phyloP scores from a whole-genome alignment of 441 rosid genomes.

The Brassica balearica region DNA sequence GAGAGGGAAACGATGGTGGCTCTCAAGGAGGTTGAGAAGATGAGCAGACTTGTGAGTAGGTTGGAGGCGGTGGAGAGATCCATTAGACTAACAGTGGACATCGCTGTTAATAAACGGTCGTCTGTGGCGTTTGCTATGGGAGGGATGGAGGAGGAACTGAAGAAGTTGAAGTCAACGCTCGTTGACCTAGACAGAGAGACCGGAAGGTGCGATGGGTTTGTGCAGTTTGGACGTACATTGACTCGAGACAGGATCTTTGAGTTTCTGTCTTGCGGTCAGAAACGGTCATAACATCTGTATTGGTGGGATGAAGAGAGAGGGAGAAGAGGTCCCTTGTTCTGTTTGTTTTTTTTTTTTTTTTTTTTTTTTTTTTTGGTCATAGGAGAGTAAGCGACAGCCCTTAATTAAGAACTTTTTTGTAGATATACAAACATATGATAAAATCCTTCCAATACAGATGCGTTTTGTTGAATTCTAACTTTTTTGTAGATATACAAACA shows the following conservation, averaged over 20 bases:
- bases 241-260: neutral
- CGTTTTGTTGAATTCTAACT: neutral
- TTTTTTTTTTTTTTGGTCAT: too few relatives aligned
- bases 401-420: too few relatives aligned
- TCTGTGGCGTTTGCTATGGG: conserved; percentile 16
- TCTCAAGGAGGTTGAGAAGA: conserved; percentile 23
- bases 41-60: conserved; percentile 8
- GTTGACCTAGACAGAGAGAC: conserved; percentile 28
- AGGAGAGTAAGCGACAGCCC: too few relatives aligned
- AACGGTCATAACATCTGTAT: neutral
- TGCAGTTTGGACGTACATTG: conserved; percentile 19
- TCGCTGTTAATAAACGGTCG: conserved; percentile 14
- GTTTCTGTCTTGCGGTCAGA: conserved; percentile 25
- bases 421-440: too few relatives aligned
- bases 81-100: neutral
- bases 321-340: too few relatives aligned
- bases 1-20: conserved; percentile 20
- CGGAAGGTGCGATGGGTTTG: conserved; percentile 13
- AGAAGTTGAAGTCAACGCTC: conserved; percentile 16
- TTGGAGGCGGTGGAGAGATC: conserved; percentile 23
- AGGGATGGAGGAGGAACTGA: neutral
- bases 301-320: too few relatives aligned
- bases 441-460: too few relatives aligned
- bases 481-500: neutral
- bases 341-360: too few relatives aligned